Evolutionary conservation across 352 stramenopile genomes (phyloP).

Genomic region (Globisporangium camurandrum): DNA sequence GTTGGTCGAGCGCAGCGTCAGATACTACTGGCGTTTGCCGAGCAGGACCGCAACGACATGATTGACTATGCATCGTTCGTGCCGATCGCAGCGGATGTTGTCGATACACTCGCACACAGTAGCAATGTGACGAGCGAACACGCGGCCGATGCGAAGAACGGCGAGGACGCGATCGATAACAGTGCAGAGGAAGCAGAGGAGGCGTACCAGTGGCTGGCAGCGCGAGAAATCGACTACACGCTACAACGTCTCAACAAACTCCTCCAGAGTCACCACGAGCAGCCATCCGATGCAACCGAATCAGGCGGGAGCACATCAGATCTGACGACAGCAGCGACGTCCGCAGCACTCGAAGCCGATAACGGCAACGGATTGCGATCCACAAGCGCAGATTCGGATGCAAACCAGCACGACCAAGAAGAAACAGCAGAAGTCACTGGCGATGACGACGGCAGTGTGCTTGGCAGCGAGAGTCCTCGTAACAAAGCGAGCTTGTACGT

Average conservation of each 20-base stretch:
- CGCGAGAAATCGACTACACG: constrained; percentile 29
- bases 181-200: constrained; percentile 15
- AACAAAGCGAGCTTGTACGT: constrained; percentile 21
- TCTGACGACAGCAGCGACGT: no score
- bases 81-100: constrained; percentile 33
- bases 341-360: constrained; percentile 8
- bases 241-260: constrained; percentile 32
- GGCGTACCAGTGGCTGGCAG: constrained; percentile 20
- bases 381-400: constrained; percentile 7
- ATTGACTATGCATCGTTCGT: constrained; percentile 47
- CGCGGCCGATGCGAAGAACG: constrained; percentile 11
- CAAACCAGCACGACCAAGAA: constrained; percentile 2
- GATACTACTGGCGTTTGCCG: constrained; percentile 44
- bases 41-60: constrained; percentile 49
- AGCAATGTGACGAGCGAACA: background rate
- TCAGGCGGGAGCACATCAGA: no score
- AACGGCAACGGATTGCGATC: no score
- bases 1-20: constrained; percentile 23
- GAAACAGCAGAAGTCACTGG: no score
- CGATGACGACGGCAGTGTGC: constrained; percentile 2
- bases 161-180: background rate
- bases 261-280: constrained; percentile 25
- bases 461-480: no score
- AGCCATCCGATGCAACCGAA: background rate
- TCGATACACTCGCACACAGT: constrained; percentile 30